Base-by-base conservation (phyloP, 768 basidiomycete species). In the Xerocomellus chrysenteron region DNA sequence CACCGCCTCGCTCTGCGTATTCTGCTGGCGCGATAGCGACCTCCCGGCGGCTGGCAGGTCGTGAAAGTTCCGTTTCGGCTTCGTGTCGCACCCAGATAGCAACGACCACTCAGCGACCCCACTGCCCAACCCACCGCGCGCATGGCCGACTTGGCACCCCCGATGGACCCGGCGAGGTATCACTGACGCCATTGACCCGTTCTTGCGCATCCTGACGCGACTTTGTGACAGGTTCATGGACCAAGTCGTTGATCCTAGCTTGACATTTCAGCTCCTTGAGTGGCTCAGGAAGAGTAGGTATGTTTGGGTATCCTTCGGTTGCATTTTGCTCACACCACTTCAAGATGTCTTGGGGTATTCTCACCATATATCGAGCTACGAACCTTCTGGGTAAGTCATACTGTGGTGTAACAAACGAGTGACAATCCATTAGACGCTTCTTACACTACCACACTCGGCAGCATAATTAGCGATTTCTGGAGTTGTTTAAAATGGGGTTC, bases 221-320 rank as follows among this genome's bases (percentile, higher is more conserved):
- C 3, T 10, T 26, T 4, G 45, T 32, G 12, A 30, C 60, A 94
- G 94, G 62, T 81, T 98, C 5, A 94, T 96, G 1, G 86, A 92
- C 60, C 96, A 99, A 72, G 97, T 97, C 0, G 94, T 98, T 17
- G 94, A 98, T 73, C 77, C 98, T 39, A 99, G 98, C 68, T 78
- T 98, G 47, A 98, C 33, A 12, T 5, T 33, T 7, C 33, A 33
- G 33, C 33, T 33, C 11, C 85, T 85, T 2, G 75, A 70, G 13
- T 83, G 77, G 54, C 73, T 87, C 35, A 70, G 87, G 39, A 83
- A 80, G 62, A 85, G 86, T 76, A 78, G 85, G 84, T 81, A 58
- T 41, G 66, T 56, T 33, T 14, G 0, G 6, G 2, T 13, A 6
- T 16, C 24, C 8, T 21, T 32, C 9, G 8, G 17, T 1, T 21